These are phyloP conservation scores for Euclidium syriacum DNA, from an alignment of 345 rosid species.

Conservation along the genomic window DNA sequence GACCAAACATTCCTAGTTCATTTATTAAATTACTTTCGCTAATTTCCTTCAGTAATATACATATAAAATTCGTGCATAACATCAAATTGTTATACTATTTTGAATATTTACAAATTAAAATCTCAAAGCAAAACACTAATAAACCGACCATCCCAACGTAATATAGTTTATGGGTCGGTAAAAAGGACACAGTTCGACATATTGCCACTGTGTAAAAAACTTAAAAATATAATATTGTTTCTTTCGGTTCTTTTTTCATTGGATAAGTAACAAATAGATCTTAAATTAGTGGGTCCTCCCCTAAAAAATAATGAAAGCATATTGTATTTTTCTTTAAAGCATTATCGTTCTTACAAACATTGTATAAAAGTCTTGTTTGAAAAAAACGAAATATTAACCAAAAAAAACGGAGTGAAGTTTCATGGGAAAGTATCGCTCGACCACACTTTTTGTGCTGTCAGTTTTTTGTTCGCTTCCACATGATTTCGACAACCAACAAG, in stretches of 20 bases:
- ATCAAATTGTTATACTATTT: neutral
- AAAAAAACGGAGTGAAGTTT: slow-evolving; percentile 3
- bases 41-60: no score
- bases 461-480: slow-evolving; percentile 25
- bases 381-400: neutral
- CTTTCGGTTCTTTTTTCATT: slow-evolving; percentile 3
- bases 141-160: slow-evolving; percentile 21
- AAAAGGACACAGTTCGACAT: slow-evolving; percentile 33
- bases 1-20: no score
- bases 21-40: no score
- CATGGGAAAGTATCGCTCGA: slow-evolving; percentile 29
- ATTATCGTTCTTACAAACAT: neutral
- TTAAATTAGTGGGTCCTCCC: slow-evolving; percentile 6
- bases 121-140: neutral
- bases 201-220: slow-evolving; percentile 24
- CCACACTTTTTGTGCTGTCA: slow-evolving; percentile 31
- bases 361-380: neutral
- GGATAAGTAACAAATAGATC: slow-evolving; percentile 11
- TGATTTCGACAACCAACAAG: slow-evolving; percentile 26
- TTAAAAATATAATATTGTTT: neutral
- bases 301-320: neutral
- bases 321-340: neutral
- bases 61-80: neutral
- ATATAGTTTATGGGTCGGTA: slow-evolving; percentile 25
- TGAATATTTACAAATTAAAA: neutral